Percentiles rank a stretch among this genome's conserved stretches.
phyloP scores from a whole-genome alignment of 768 basidiomycete genomes.

The Boletus sp. region DNA sequence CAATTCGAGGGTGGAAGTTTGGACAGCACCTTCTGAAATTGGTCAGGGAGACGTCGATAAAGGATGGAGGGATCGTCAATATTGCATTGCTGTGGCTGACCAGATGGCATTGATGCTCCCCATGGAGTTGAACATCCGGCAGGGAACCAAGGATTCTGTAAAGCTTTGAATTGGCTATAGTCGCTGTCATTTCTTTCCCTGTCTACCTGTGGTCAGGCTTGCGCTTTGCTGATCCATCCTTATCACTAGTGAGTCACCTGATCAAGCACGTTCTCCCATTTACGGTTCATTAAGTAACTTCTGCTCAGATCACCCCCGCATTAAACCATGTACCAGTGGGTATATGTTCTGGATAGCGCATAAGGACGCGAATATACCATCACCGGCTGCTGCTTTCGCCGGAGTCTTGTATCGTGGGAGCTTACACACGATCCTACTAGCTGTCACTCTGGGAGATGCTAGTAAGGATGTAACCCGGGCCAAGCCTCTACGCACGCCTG shows the following conservation, averaged over 20 bases:
- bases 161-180: constrained; percentile 21
- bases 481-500: background rate
- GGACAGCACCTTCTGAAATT: constrained; percentile 59
- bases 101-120: constrained; percentile 55
- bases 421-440: background rate
- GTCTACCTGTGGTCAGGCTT: background rate
- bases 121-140: constrained; percentile 25
- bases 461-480: background rate
- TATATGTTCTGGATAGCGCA: background rate
- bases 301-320: background rate
- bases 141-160: constrained; percentile 11
- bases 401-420: constrained; percentile 3
- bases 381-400: background rate
- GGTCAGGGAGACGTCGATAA: constrained; percentile 40
- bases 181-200: background rate
- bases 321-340: background rate
- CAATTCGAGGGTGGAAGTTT: constrained; percentile 57
- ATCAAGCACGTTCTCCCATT: background rate
- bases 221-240: background rate
- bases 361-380: background rate
- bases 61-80: constrained; percentile 60
- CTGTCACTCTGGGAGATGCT: background rate
- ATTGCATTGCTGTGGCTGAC: constrained; percentile 59
- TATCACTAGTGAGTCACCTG: background rate
- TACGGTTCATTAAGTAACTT: background rate